Base-by-base conservation (phyloP, 495 filamentous ascomycete species). In the Xylaria bambusicola region DNA sequence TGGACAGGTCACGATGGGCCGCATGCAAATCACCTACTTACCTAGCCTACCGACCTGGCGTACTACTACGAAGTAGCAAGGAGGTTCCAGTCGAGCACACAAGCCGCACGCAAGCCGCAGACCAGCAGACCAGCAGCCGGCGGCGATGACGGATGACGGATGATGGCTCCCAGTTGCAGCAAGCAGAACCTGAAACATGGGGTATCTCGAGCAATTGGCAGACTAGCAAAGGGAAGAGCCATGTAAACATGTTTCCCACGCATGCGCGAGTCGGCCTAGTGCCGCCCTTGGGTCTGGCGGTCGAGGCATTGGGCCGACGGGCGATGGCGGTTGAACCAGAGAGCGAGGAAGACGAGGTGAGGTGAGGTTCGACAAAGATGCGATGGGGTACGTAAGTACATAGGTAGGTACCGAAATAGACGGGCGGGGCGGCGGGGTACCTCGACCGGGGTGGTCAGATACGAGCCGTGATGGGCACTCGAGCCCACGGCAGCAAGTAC, bases 1-100 rank as follows among this genome's bases (percentile, higher is more conserved):
- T 3, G 57, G 56, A 57, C 58, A 61, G 68, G 45, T 35, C 46
- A 63, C 53, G 62, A 61, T 60, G 57, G 45, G 53, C 68, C 66
- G 66, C 58, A 68, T 68, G 23, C 63, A 60, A 68, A 71, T 68
- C 68, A 71, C 53, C 66, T 60, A n/a, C n/a, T n/a, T n/a, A n/a
- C n/a, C n/a, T n/a, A n/a, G n/a, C n/a, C n/a, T n/a, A n/a, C n/a
- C n/a, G n/a, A n/a, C n/a, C n/a, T n/a, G n/a, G n/a, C n/a, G n/a
- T n/a, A n/a, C n/a, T n/a, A n/a, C n/a, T n/a, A n/a, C n/a, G n/a
- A n/a, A n/a, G n/a, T n/a, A n/a, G n/a, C n/a, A n/a, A n/a, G n/a
- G n/a, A n/a, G n/a, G n/a, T n/a, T n/a, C n/a, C n/a, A n/a, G n/a
- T n/a, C n/a, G n/a, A n/a, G n/a, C n/a, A n/a, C n/a, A n/a, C n/a